phyloP scores from a whole-genome alignment of 2,329 filamentous ascomycete species.

The Colletotrichum theobromicola region DNA sequence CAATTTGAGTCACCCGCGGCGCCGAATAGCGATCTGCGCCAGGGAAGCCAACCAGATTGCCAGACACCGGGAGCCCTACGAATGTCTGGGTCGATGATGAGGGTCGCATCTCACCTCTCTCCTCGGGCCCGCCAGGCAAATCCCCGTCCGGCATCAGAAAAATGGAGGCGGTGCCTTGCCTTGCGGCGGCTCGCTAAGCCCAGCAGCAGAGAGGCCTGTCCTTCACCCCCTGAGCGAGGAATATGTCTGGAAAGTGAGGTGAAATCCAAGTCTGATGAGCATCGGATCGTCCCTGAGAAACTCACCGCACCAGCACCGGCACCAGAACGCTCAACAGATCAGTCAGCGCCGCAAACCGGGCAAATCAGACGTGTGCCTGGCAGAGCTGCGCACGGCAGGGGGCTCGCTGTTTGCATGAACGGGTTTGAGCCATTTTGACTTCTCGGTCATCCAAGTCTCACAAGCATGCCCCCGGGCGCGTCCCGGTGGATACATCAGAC shows the following conservation, averaged over 20 bases:
- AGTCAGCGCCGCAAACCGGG: background rate
- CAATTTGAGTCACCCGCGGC: background rate
- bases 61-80: background rate
- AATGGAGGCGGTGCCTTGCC: background rate
- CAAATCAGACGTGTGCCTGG: background rate
- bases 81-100: background rate
- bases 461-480: background rate
- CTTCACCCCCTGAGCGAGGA: background rate
- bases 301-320: too few relatives aligned
- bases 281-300: background rate
- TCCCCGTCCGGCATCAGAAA: conserved; percentile 9
- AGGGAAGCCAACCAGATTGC: conserved; percentile 16
- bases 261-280: background rate
- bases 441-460: conserved; percentile 3
- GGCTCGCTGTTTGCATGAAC: conserved; percentile 4
- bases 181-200: conserved; percentile 14
- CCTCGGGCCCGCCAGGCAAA: background rate
- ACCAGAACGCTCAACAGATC: background rate
- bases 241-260: background rate
- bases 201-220: background rate
- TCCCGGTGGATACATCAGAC: background rate
- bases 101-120: conserved; percentile 7
- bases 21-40: conserved; percentile 14
- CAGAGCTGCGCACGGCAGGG: background rate
- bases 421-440: conserved; percentile 12